Base-by-base conservation (phyloP, 2,329 filamentous ascomycete species). In the Beauveria scarabaeidicola region DNA sequence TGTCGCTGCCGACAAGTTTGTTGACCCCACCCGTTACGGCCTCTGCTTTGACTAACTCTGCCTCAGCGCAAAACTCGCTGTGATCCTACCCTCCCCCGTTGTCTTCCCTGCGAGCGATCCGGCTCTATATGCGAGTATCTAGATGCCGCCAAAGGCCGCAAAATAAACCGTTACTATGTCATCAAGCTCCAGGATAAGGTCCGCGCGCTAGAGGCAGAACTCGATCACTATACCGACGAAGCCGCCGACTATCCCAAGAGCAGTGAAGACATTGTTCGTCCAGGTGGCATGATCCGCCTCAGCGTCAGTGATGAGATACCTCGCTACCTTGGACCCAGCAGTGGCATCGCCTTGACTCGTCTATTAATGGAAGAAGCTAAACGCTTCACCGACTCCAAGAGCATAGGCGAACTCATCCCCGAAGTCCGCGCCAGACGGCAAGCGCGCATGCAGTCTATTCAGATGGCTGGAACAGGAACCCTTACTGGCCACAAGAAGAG, bases 341-440 rank as follows among this genome's bases (percentile, higher is more conserved):
- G 93, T 71, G 94, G 93, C 61, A 96, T 97, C 67, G 90, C 91
- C 69, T 96, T 97, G 78, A 96, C 92, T 13, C 86, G 93, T 32
- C 81, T 97, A 65, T 87, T 99, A 11, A 97, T 99, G 89, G 92
- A 97, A 71, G 86, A 96, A 73, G 93, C 93, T 57, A 97, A 96
- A 75, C 88, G 91, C 63, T 96, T 93, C 68, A 95, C 91, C 27
- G 89, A 94, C 68, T 88, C 91, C 5, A 90, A 91, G 72, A 91
- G 88, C 64, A 97, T 97, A 70, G 91, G 91, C 61, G 91, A 97
- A 66, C 86, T 97, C 53, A 90, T 97, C 36, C 90, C 92, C 3
- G 88, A 92, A 59, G 77, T 82, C 70, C 85, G 75, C 72, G 84
- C 72, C 69, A 85, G 75, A 75, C 84, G 78, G 57, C 72, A 77